Evolutionary conservation across 495 filamentous ascomycete species (phyloP), one percentile per base, ranked within the genome.

Genomic region (Podospora sp.): DNA sequence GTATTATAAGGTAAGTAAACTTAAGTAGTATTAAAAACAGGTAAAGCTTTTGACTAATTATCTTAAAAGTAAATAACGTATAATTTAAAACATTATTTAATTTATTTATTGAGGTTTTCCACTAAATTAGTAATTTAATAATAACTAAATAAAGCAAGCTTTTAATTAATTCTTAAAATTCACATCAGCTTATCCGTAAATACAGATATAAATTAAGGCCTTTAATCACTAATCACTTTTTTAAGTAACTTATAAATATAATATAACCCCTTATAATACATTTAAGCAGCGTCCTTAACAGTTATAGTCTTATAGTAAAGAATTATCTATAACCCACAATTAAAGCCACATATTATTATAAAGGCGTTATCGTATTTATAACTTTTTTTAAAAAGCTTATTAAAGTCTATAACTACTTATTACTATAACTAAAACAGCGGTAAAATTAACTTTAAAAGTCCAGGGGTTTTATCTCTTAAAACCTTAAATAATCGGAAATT

Each of bases 301-400:
- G n/a, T n/a, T 7, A n/a, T 18, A 18, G 6, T 18, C n/a, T n/a
- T 6, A 5, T 53, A 6, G n/a, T 53, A n/a, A n/a, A 18, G 21
- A 4, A 6, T 53, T 6, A 18, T 7, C 21, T 53, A 53, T 18
- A 53, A 4, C 50, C 5, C 21, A 7, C 6, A 7, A 53, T 18
- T 53, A 7, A 52, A 56, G 7, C 36, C 20, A 40, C 35, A 56
- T 33, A 56, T 65, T 35, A 56, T 24, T 51, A 53, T 11, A 2
- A 26, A 33, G 33, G 29, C n/a, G n/a, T 53, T n/a, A 53, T 53
- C n/a, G n/a, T n/a, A n/a, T n/a, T n/a, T 53, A n/a, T 53, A 53
- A 18, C 50, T 53, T n/a, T 53, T 53, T 53, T 53, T 53, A 53
- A 22, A 7, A 53, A 53, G 16, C n/a, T 6, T n/a, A 53, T 22